Percentiles rank a stretch among this genome's conserved stretches.
Conservation (phyloP, 257 asterid species). For the Fraxinus cuspidata region DNA sequence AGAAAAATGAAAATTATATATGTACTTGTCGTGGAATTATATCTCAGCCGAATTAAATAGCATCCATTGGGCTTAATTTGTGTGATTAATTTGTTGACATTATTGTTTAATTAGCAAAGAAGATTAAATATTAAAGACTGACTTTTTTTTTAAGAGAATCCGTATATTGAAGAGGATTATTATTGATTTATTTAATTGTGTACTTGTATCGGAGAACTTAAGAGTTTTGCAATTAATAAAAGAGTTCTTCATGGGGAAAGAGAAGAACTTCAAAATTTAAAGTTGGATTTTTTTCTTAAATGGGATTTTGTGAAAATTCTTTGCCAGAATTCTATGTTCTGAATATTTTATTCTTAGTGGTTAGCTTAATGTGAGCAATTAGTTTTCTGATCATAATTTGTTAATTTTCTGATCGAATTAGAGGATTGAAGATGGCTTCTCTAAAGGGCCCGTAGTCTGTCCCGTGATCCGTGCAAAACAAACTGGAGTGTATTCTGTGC, state of each 20-base stretch:
- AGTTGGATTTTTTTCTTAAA: background rate
- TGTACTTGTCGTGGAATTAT: background rate
- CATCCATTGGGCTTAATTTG: too few relatives aligned
- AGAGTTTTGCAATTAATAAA: background rate
- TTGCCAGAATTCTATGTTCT: background rate
- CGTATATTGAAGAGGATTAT: background rate
- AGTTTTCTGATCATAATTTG: background rate
- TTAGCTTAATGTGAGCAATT: background rate
- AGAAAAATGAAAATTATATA: background rate
- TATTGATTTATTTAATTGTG: background rate
- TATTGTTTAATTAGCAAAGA: conserved; percentile 13
- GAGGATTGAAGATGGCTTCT: conserved; percentile 56
- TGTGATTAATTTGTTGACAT: background rate
- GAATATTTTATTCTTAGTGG: background rate
- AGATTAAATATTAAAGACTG: conserved; percentile 1
- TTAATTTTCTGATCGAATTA: conserved; percentile 26
- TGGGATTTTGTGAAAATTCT: background rate
- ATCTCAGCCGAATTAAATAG: background rate
- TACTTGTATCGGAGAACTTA: background rate
- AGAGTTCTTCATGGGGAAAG: background rate
- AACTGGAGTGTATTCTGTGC: conserved; percentile 44
- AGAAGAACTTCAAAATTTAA: background rate
- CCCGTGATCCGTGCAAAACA: conserved; percentile 65
- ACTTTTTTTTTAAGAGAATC: conserved; percentile 1
- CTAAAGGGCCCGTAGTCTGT: conserved; percentile 70